Percentiles rank a stretch among this genome's conserved stretches.
Evolutionary conservation across 768 basidiomycete species (phyloP).

Genomic region (Rubroboletus satanas): DNA sequence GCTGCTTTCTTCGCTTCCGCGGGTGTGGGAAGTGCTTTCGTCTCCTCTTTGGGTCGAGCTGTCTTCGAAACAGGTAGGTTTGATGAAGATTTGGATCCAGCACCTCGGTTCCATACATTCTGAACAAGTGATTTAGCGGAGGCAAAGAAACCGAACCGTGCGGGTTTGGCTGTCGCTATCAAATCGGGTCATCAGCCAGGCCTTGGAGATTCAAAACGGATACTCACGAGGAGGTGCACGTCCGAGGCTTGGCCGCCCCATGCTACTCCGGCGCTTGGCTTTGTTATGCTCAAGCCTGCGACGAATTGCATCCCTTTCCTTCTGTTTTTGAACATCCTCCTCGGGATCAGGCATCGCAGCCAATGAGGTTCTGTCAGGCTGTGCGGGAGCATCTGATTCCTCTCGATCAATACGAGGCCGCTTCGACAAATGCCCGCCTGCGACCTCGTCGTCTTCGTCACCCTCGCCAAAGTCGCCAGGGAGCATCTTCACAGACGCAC

Average conservation of each 20-base stretch:
- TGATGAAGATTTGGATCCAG: slow-evolving; percentile 27
- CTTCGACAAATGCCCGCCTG: slow-evolving; percentile 42
- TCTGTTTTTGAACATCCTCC: slow-evolving; percentile 36
- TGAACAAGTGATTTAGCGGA: slow-evolving; percentile 66
- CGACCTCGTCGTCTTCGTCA: slow-evolving; percentile 40
- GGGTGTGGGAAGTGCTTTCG: slow-evolving; percentile 10
- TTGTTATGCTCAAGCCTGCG: slow-evolving; percentile 64
- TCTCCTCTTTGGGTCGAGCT: slow-evolving; percentile 9
- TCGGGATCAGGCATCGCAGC: slow-evolving; percentile 21
- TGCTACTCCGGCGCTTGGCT: slow-evolving; percentile 67
- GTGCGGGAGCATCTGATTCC: slow-evolving; percentile 21
- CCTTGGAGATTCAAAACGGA: not conserved
- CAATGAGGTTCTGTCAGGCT: slow-evolving; percentile 35
- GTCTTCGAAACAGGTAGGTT: slow-evolving; percentile 30
- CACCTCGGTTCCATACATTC: slow-evolving; percentile 68
- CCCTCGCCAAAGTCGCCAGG: slow-evolving; percentile 59
- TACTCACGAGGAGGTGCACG: slow-evolving; percentile 41
- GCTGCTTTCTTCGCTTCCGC: slow-evolving; percentile 21
- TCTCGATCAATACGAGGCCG: slow-evolving; percentile 38
- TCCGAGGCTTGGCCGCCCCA: slow-evolving; percentile 43
- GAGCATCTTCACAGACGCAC: slow-evolving; percentile 31
- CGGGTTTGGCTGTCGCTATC: slow-evolving; percentile 39
- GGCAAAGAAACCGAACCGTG: slow-evolving; percentile 67
- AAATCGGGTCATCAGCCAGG: slow-evolving; percentile 14
- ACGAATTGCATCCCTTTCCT: slow-evolving; percentile 55